Evolutionary conservation across 129 eudicot species (phyloP), one percentile per base, ranked within the genome.

Genomic region (Gnaphalium uliginosum): DNA sequence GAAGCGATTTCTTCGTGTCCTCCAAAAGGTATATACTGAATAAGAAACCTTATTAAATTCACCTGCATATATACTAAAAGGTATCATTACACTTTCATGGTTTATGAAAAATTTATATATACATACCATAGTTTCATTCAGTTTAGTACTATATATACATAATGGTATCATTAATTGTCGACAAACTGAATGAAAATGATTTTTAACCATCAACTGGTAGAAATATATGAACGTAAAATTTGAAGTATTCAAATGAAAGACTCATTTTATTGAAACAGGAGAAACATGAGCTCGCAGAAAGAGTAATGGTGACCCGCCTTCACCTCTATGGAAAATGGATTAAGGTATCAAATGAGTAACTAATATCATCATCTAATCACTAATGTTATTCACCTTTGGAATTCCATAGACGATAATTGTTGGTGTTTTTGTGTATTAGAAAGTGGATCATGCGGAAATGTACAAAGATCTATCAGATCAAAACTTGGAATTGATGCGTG

Each of bases 401-500:
- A 76, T 18, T 24, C 17, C 6, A 29, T 25, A 46, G n/a, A 46
- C 18, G 2, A 46, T 46, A 17, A 33, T n/a, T 27, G 74, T 24
- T 46, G 46, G 56, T 66, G 37, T n/a, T 72, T 66, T 69, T 60
- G 63, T 62, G 68, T 58, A 41, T 60, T 71, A 94, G 98, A 87
- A 85, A 90, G 89, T 89, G 62, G 87, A 94, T 82, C 98, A 94
- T 82, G 85, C 85, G 0, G 93, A 83, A 64, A 90, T 94, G 86
- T 94, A 94, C 68, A 74, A 90, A 37, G 83, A 82, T 65, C 85
- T 94, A 67, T 88, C 98, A 0, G 96, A 94, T 74, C 90, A 94
- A 76, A 94, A 94, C 75, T 73, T 93, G 83, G 97, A 84, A 77
- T 82, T 94, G 87, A 87, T 94, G 98, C 98, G 98, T n/a, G 97